Evolutionary conservation across 305 asterid genomes (phyloP), one percentile per base, ranked within the genome.

Genomic region (Fraxinus floribunda): DNA sequence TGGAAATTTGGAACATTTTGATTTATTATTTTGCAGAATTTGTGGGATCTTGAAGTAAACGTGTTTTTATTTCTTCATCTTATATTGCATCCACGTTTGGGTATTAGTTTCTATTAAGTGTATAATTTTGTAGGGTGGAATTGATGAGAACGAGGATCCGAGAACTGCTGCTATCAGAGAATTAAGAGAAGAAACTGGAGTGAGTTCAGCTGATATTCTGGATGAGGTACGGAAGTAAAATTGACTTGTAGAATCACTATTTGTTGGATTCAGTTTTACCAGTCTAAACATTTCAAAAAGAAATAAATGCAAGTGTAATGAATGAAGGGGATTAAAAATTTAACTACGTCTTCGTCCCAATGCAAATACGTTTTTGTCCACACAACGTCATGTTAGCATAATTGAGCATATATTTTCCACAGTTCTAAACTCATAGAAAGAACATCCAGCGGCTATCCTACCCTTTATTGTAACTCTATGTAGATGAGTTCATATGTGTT

Each of bases 1-100:
- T 29, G 32, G 29, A 26, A 26, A 26, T 26, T 26, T 26, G 29
- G 32, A 29, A 29, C 3, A 68, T 10, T 29, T 68, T 24, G 7
- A 66, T 24, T 26, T 15, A 24, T 11, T 68, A 68, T 68, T 68
- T 29, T 68, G 75, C 38, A 13, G 74, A 68, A 41, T 70, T 70
- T 70, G 41, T 39, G 79, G 81, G 77, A 75, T 68, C 81, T 80
- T 64, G 80, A 78, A 32, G 74, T 79, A 26, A 4, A n/a, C 36
- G 9, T 41, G 62, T 36, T 39, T 76, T 41, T 75, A 55, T 38
- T 35, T 77, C n/a, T 60, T 38, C 55, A 35, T 9, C 60, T 18
- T 75, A 8, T 71, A 70, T 24, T n/a, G 49, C 46, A 16, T 35
- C 46, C 55, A 9, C n/a, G 75, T 66, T 15, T 46, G 64, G 76